Percentiles rank a stretch among this genome's conserved stretches.
phyloP scores from a whole-genome alignment of 2,329 filamentous ascomycete species.

The Penicillium sp. region DNA sequence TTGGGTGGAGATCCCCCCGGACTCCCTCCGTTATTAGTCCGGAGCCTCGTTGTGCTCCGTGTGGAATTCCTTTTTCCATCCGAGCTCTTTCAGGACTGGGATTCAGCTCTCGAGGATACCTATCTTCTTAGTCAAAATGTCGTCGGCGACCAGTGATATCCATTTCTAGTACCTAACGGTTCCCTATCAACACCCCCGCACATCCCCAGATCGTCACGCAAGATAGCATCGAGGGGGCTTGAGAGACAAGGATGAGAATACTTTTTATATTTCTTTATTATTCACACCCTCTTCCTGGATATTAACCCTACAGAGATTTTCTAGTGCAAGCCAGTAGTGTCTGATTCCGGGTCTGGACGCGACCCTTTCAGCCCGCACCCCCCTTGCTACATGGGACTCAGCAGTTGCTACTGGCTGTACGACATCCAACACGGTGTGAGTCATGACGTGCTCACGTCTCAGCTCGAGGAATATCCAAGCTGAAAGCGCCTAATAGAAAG shows the following conservation, averaged over 20 bases:
- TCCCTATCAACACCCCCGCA: constrained; percentile 1
- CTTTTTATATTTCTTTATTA: not conserved
- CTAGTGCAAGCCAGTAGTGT: not conserved
- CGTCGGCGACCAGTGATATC: not conserved
- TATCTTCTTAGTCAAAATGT: not conserved
- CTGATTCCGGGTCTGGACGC: not conserved
- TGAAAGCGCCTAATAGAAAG: not conserved
- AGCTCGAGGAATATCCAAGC: not conserved
- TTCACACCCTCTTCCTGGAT: not conserved
- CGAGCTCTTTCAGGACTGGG: not conserved
- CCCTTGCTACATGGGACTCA: not conserved
- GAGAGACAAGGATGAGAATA: not conserved
- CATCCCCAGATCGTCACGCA: not conserved
- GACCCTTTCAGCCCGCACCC: not conserved
- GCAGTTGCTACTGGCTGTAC: not conserved
- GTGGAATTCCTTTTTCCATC: not conserved
- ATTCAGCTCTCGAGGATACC: not conserved
- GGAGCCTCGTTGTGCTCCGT: constrained; percentile 1
- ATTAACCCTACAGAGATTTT: not conserved
- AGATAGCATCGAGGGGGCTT: not conserved
- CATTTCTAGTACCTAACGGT: constrained; percentile 1
- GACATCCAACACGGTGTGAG: constrained; percentile 12
- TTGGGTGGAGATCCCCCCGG: not conserved
- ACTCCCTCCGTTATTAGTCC: not conserved
- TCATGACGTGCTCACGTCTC: constrained; percentile 18